These are phyloP conservation scores for Nemania abortiva DNA, from an alignment of 2,329 filamentous ascomycete species.

Conservation along the genomic window DNA sequence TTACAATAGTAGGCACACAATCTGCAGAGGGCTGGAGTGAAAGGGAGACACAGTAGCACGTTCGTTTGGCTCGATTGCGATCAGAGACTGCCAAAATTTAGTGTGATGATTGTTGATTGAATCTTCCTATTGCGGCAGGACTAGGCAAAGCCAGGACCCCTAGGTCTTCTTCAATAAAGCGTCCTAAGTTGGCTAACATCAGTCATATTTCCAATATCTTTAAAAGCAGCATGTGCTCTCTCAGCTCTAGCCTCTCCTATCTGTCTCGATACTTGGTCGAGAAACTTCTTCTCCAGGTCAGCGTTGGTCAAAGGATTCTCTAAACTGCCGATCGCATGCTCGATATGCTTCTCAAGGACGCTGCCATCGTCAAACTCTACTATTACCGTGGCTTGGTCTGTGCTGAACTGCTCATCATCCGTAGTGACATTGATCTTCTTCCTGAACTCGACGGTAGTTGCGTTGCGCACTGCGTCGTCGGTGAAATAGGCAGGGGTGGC, in stretches of 20 bases:
- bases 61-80: no score
- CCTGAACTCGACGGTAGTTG: slow-evolving; percentile 49
- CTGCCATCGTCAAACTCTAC: slow-evolving; percentile 54
- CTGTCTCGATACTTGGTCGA: slow-evolving; percentile 59
- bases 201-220: slow-evolving; percentile 49
- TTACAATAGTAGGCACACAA: no score
- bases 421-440: slow-evolving; percentile 59
- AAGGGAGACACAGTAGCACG: no score
- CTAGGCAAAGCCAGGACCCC: no score
- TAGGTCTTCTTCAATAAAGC: slow-evolving; percentile 32
- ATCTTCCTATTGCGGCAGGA: no score
- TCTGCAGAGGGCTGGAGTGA: no score
- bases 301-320: slow-evolving; percentile 58
- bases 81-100: no score
- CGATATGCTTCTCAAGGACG: slow-evolving; percentile 57
- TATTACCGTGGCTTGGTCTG: slow-evolving; percentile 54
- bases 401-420: slow-evolving; percentile 54
- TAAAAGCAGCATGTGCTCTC: slow-evolving; percentile 52
- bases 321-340: slow-evolving; percentile 64
- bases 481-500: slow-evolving; percentile 65
- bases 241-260: slow-evolving; percentile 55
- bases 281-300: slow-evolving; percentile 62
- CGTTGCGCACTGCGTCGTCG: slow-evolving; percentile 59
- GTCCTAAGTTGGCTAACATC: slow-evolving; percentile 45
- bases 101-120: no score